Evolutionary conservation across 345 rosid genomes (phyloP), one percentile per base, ranked within the genome.

Genomic region (Erucastrum elatum): DNA sequence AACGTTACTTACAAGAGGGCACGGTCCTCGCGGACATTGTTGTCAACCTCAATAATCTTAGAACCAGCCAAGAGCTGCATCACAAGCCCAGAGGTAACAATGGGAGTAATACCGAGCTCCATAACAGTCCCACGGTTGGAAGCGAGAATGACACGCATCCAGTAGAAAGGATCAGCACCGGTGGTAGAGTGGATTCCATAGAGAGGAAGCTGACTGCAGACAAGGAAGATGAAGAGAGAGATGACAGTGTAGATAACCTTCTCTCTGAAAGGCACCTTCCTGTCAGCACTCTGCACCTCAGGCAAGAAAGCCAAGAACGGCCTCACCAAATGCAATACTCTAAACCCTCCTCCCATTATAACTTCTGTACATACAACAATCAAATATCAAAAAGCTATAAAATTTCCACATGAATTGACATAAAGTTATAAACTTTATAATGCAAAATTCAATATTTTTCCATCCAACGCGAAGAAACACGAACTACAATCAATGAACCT

Each of bases 61-160:
- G 92, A 86, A n/a, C 94, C 91, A 37, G 90, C 91, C 82, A 88
- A 74, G 65, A 90, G 86, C 66, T 90, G 94, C 88, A 90, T 87
- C 25, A 90, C 89, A 13, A 88, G 75, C 5, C 92, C 94, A 68
- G 94, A 88, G 0, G 92, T 90, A 17, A 88, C 92, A 62, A 90
- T 88, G 2, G 92, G 94, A 17, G 94, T 88, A 46, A 90, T 90
- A 64, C 94, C 94, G 11, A 90, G 89, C 80, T 90, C 90, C 94
- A 90, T 88, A 5, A 87, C 94, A 11, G 94, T 88, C 2, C 94
- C 94, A 64, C 92, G 94, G 73, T 83, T 90, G 0, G 94, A 90
- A 0, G 92, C 94, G 39, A 90, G 94, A 60, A 88, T 90, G 58
- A 88, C 94, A 72, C 92, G 91, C 90, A 90, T 88, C 94, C 92